phyloP scores from a whole-genome alignment of 805 yeast species.

The Zygoascus tannicola region DNA sequence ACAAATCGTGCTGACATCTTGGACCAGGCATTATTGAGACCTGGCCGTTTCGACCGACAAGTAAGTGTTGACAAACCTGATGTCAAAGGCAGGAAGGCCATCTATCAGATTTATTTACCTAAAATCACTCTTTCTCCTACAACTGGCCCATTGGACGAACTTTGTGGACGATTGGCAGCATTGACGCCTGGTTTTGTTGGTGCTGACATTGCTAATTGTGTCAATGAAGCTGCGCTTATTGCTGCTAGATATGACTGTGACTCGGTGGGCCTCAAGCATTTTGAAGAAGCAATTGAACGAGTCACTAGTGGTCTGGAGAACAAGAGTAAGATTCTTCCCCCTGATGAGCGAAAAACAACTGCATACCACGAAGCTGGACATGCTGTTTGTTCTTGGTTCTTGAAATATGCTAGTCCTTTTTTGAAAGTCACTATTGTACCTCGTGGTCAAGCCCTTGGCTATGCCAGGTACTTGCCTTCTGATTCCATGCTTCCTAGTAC shows the following conservation, averaged over 20 bases:
- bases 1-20: slow-evolving; percentile 92
- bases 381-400: slow-evolving; percentile 96
- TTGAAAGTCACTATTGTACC: slow-evolving; percentile 95
- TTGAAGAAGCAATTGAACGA: slow-evolving; percentile 94
- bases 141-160: slow-evolving; percentile 32
- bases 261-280: slow-evolving; percentile 66
- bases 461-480: slow-evolving; percentile 94
- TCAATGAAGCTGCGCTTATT: slow-evolving; percentile 94
- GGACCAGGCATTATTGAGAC: slow-evolving; percentile 88
- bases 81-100: slow-evolving; percentile 87
- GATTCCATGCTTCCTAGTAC: slow-evolving; percentile 74
- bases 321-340: slow-evolving; percentile 71
- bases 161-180: slow-evolving; percentile 86
- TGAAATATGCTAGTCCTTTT: slow-evolving; percentile 85
- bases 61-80: slow-evolving; percentile 89
- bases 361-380: slow-evolving; percentile 99
- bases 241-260: slow-evolving; percentile 79
- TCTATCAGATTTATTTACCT: slow-evolving; percentile 75
- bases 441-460: slow-evolving; percentile 93
- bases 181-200: slow-evolving; percentile 98
- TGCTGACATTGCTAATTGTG: slow-evolving; percentile 95
- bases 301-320: slow-evolving; percentile 94
- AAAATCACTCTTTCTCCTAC: slow-evolving; percentile 54
- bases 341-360: slow-evolving; percentile 80
- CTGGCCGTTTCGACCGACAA: slow-evolving; percentile 96